Percentiles rank a stretch among this genome's conserved stretches.
phyloP scores from a whole-genome alignment of 2,329 filamentous ascomycete species.

The Aureobasidium sp. region DNA sequence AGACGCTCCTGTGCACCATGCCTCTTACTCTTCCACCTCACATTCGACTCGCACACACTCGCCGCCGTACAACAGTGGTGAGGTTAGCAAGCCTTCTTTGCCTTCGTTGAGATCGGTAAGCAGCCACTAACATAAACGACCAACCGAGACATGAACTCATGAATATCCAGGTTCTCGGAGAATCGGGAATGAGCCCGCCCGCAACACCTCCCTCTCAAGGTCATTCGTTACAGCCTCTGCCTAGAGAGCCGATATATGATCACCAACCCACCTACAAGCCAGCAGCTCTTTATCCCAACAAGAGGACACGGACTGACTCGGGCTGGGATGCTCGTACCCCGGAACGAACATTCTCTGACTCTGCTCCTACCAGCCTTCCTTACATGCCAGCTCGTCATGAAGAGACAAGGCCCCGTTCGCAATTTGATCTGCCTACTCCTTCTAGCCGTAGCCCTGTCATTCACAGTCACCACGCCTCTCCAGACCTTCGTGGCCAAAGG shows the following conservation, averaged over 20 bases:
- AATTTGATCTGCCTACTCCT: constrained; percentile 5
- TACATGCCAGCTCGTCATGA: not conserved
- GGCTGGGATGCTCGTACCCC: constrained; percentile 11
- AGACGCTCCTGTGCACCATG: constrained; percentile 2
- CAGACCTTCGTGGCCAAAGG: constrained; percentile 1
- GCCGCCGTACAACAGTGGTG: constrained; percentile 23
- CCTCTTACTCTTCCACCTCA: constrained; percentile 1
- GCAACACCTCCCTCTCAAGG: constrained; percentile 23
- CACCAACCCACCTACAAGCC: constrained; percentile 26
- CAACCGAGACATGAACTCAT: constrained; percentile 11
- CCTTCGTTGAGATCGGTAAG: constrained; percentile 28
- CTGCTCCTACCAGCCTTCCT: constrained; percentile 1
- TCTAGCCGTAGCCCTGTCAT: not conserved
- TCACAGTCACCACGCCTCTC: constrained; percentile 9
- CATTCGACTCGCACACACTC: constrained; percentile 16
- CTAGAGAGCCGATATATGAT: constrained; percentile 25
- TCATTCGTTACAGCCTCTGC: constrained; percentile 21
- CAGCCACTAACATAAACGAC: not conserved
- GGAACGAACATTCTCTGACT: not conserved
- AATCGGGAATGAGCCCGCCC: constrained; percentile 24
- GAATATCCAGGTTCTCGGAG: constrained; percentile 22
- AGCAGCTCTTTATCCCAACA: constrained; percentile 28
- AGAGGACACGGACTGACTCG: constrained; percentile 25
- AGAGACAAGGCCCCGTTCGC: constrained; percentile 2
- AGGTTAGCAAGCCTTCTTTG: constrained; percentile 25